A percentile compares a stretch with the other conserved stretches of the same genome.
Conservation (phyloP, 176 grass and related monocot genomes). For the Cenchrus fungigraminus region DNA sequence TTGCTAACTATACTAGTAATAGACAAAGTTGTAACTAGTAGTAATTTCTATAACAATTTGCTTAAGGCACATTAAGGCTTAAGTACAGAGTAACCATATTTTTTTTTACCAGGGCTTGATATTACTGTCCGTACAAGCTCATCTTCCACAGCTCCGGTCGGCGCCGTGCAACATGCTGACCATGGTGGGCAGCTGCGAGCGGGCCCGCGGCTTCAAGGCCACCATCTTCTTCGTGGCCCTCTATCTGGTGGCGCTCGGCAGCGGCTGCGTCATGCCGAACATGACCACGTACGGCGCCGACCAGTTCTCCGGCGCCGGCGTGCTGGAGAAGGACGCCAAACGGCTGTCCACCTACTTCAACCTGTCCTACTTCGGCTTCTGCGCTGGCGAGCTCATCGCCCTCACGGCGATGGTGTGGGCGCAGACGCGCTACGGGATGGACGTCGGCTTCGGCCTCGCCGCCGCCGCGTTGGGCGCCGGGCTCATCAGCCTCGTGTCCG, state of each 20-base stretch:
- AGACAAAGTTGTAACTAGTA: no score
- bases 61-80: no score
- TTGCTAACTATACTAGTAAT: no score
- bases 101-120: neutral
- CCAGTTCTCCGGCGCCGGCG: conserved; percentile 32
- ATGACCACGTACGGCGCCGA: conserved; percentile 61
- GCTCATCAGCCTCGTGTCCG: conserved; percentile 36
- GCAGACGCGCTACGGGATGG: conserved; percentile 58
- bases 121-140: conserved; percentile 57
- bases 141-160: conserved; percentile 46
- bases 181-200: conserved; percentile 38
- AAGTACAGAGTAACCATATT: no score
- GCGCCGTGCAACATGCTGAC: conserved; percentile 59
- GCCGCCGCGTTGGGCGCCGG: conserved; percentile 47
- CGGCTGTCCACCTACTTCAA: conserved; percentile 66
- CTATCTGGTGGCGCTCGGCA: conserved; percentile 62
- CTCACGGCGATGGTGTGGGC: conserved; percentile 63
- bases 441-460: conserved; percentile 40
- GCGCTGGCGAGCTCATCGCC: conserved; percentile 57
- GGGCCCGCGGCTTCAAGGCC: conserved; percentile 39
- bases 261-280: conserved; percentile 67
- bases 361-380: conserved; percentile 63
- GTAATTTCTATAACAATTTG: no score
- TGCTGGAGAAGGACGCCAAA: conserved; percentile 14
- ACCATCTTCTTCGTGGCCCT: conserved; percentile 61